phyloP scores from a whole-genome alignment of 2,329 filamentous ascomycete genomes.

The Colletotrichum neosansevieriae region DNA sequence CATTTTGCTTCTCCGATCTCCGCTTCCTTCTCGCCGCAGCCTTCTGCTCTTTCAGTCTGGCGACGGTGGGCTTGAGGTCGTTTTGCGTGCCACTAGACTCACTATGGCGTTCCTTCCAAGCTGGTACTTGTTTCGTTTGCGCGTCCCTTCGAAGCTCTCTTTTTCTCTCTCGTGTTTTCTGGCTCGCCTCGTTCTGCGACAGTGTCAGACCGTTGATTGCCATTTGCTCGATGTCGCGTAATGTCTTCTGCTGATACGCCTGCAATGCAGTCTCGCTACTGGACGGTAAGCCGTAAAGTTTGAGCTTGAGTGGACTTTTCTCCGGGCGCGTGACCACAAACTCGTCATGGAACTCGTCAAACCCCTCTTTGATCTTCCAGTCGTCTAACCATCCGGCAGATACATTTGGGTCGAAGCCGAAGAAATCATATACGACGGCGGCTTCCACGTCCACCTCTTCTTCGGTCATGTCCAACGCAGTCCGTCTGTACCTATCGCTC shows the following conservation, averaged over 20 bases:
- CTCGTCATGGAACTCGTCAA: background rate
- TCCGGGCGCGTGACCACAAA: no score
- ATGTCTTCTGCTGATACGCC: background rate
- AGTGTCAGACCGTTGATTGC: constrained; percentile 3
- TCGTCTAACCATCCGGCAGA: background rate
- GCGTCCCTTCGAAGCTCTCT: background rate
- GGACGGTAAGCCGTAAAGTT: constrained; percentile 3
- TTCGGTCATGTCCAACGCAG: no score
- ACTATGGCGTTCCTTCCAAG: no score
- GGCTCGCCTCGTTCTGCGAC: background rate
- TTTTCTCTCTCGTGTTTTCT: background rate
- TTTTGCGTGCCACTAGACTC: no score
- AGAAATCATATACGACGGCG: background rate
- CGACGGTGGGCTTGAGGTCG: no score
- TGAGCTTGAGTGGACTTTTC: background rate
- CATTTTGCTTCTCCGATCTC: background rate
- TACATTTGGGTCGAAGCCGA: background rate
- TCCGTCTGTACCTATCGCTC: no score
- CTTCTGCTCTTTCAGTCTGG: background rate
- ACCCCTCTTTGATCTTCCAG: background rate
- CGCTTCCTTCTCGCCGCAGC: background rate
- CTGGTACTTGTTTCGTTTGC: no score
- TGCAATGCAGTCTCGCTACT: background rate
- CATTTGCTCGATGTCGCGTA: background rate
- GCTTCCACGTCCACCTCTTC: background rate